These are phyloP conservation scores for Flaveria linearis DNA, from an alignment of 129 eudicot genomes.

Conservation along the genomic window DNA sequence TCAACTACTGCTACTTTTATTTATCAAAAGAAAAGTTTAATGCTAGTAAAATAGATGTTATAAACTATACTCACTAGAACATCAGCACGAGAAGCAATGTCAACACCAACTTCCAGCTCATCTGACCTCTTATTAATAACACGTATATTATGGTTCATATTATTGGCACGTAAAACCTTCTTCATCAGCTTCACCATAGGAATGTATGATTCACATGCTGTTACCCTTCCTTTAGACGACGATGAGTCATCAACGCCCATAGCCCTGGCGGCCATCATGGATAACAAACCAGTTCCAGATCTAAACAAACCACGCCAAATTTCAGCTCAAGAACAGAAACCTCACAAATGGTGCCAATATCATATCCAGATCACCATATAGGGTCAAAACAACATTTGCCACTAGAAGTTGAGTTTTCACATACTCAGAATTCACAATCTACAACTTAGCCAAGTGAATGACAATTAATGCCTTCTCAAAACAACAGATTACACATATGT, in stretches of 20 bases:
- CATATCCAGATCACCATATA: not conserved
- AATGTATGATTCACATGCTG: slow-evolving; percentile 92
- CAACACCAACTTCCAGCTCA: slow-evolving; percentile 75
- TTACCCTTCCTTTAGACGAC: slow-evolving; percentile 50
- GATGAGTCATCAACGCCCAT: slow-evolving; percentile 42
- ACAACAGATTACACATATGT: not conserved
- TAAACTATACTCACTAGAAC: slow-evolving; percentile 62
- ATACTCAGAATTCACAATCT: not conserved
- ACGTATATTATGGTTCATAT: slow-evolving; percentile 61
- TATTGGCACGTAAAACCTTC: slow-evolving; percentile 75
- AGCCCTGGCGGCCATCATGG: slow-evolving; percentile 94
- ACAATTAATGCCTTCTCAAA: not conserved
- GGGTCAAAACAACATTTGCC: too few relatives aligned
- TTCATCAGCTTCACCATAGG: slow-evolving; percentile 95
- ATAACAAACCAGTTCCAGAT: slow-evolving; percentile 92
- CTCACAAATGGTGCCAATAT: not conserved
- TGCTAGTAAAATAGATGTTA: slow-evolving; percentile 1
- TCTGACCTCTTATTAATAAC: slow-evolving; percentile 77
- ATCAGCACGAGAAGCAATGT: slow-evolving; percentile 75
- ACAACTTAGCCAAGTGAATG: not conserved
- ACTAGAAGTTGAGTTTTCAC: not conserved
- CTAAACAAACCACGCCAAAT: slow-evolving; percentile 31
- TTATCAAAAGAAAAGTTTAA: not conserved
- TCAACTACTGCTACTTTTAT: not conserved
- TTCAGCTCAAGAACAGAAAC: not conserved